Conservation (phyloP, 1,284 basidiomycete species). For the Athelia psychrophila region DNA sequence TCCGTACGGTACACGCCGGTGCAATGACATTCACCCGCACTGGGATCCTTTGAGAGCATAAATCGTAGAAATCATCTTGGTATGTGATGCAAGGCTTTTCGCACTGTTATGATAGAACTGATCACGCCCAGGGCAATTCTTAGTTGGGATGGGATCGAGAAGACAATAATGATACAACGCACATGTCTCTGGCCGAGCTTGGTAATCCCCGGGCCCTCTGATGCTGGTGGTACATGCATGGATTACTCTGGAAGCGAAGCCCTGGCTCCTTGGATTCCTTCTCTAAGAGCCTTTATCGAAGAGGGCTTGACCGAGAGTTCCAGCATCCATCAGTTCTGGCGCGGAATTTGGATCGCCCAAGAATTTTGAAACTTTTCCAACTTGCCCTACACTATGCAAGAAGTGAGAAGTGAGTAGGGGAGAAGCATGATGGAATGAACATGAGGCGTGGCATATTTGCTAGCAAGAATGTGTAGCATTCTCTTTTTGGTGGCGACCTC, state of each 20-base stretch:
- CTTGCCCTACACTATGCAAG: constrained; percentile 75
- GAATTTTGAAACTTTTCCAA: constrained; percentile 61
- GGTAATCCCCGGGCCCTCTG: constrained; percentile 60
- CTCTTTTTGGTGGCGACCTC: constrained; percentile 59
- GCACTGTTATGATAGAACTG: constrained; percentile 74
- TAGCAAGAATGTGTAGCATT: constrained; percentile 74
- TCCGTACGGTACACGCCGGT: constrained; percentile 67
- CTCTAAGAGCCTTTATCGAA: constrained; percentile 67
- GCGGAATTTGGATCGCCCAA: constrained; percentile 51
- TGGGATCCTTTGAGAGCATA: constrained; percentile 64
- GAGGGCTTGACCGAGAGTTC: constrained; percentile 59
- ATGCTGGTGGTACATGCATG: constrained; percentile 78
- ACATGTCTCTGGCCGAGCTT: constrained; percentile 76
- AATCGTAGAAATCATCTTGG: constrained; percentile 73
- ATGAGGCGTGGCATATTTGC: constrained; percentile 53
- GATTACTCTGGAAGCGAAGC: constrained; percentile 64
- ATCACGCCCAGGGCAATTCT: constrained; percentile 52
- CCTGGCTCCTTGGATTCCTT: constrained; percentile 60
- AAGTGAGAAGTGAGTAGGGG: no score
- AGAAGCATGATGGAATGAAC: no score
- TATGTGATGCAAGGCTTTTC: constrained; percentile 74
- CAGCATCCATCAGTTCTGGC: constrained; percentile 58
- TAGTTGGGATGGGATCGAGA: constrained; percentile 1
- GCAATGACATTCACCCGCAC: constrained; percentile 65
- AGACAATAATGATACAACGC: constrained; percentile 19